Base-by-base conservation (phyloP, 768 basidiomycete genomes). In the Lactifluus hygrophoroides region DNA sequence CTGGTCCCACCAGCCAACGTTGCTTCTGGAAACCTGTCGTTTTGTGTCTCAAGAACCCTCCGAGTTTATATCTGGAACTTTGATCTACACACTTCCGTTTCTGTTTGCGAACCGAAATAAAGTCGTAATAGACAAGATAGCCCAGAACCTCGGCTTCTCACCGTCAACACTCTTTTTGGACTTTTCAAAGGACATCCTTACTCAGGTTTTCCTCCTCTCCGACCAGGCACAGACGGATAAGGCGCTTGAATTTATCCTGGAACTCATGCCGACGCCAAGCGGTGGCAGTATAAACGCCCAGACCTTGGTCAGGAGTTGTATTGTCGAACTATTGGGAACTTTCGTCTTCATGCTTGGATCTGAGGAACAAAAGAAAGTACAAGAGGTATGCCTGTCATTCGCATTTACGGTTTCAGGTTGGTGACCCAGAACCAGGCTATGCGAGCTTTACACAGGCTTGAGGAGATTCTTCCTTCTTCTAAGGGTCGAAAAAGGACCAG, bases 331-430 rank as follows among this genome's bases (percentile, higher is more conserved):
- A 27, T 75, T 95, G 13, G 82, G 84, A 5, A 82, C 86, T 59
- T 73, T 98, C 23, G 85, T 93, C 19, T 77, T 92, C 35, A 78
- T 79, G 11, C 74, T 96, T 67, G 94, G 93, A 3, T 82, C 93
- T 62, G 80, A 85, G 52, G 78, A 83, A 50, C 66, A 69, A 0
- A 70, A 69, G 4, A 70, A 75, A 5, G 74, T 75, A 3, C 69
- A 75, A 32, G 69, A 66, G 60, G 78, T 63, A 25, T 1, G 34
- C 11, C 35, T 47, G 27, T 66, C 19, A 6, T 17, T 19, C 57
- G 57, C n/a, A 45, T 9, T 51, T 27, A n/a, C 37, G 17, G 28
- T 27, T n/a, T 3, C 13, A 19, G 54, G 16, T 43, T 1, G 19
- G 25, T 54, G 40, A 59, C 23, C 10, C 5, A 27, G 25, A 19